Evolutionary conservation across 129 eudicot genomes (phyloP), one percentile per base, ranked within the genome.

Genomic region (Logfia minima): DNA sequence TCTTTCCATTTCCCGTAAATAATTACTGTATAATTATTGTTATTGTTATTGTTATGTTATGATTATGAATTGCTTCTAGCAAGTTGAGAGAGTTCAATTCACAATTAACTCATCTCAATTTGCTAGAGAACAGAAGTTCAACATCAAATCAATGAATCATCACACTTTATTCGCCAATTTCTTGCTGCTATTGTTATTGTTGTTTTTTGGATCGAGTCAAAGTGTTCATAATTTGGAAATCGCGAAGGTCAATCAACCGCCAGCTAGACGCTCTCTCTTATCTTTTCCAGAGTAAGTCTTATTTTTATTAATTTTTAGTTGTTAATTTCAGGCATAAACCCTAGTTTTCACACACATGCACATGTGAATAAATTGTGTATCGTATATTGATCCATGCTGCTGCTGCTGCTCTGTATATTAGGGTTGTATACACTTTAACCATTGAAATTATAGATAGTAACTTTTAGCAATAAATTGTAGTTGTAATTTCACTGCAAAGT

Each of bases 251-350:
- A 14, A 68, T 68, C 75, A 34, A 26, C 72, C 84, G 2, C 90
- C 90, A 18, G 82, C 84, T 24, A 73, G 84, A 67, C 85, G 90
- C 68, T 74, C 90, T 35, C 71, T 86, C 9, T 78, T 86, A 77
- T 77, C 86, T 31, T 3, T 64, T 37, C 66, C 87, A 2, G 82
- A 83, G 90, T 86, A 72, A 81, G 86, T 75, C 70, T 35, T 70
- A 48, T 3, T 23, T 18, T 31, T 63, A 63, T 28, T 6, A 10
- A 34, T 34, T 21, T 60, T 62, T 24, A 13, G 29, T 48, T 28
- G 58, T 72, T 65, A 35, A 17, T 79, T 72, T 80, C 43, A 21
- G 11, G 14, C 22, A 56, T 17, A 67, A 77, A 67, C 18, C 58
- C n/a, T 26, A 32, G 11, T 32, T 37, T 58, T 48, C 82, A 61